These are phyloP conservation scores for Penicillium sp. DNA, from an alignment of 2,329 filamentous ascomycete genomes.

Conservation along the genomic window DNA sequence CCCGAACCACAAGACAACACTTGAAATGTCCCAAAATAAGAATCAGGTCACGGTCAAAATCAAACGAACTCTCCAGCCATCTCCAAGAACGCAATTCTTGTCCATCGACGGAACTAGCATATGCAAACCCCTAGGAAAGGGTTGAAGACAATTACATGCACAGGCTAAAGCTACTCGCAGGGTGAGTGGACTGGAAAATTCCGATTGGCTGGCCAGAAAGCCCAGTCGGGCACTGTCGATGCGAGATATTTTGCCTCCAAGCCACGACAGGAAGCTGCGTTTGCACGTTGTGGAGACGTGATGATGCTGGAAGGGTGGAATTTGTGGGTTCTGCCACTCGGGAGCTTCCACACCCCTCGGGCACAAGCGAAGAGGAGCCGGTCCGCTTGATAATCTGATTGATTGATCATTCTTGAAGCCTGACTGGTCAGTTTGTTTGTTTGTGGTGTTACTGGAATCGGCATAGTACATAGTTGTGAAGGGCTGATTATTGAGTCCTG, in stretches of 20 bases:
- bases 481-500: too few species aligned
- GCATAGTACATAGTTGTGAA: too few species aligned
- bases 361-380: slow-evolving; percentile 3
- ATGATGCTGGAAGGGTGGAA: neutral
- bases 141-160: too few species aligned
- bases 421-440: neutral
- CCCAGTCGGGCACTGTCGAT: neutral
- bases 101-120: too few species aligned
- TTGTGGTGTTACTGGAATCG: neutral
- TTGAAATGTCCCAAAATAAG: neutral
- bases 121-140: too few species aligned
- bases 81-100: too few species aligned
- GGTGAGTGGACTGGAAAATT: neutral
- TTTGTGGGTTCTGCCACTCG: slow-evolving; percentile 4
- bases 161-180: too few species aligned
- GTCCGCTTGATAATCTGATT: neutral
- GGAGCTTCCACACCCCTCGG: slow-evolving; percentile 3
- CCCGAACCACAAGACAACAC: neutral
- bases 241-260: slow-evolving; percentile 13
- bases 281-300: slow-evolving; percentile 2
- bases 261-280: slow-evolving; percentile 23
- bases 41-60: neutral
- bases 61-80: neutral
- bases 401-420: neutral
- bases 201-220: neutral